Evolutionary conservation across 2,329 filamentous ascomycete species (phyloP), one percentile per base, ranked within the genome.

Genomic region (Verticillium zaregamsianum): DNA sequence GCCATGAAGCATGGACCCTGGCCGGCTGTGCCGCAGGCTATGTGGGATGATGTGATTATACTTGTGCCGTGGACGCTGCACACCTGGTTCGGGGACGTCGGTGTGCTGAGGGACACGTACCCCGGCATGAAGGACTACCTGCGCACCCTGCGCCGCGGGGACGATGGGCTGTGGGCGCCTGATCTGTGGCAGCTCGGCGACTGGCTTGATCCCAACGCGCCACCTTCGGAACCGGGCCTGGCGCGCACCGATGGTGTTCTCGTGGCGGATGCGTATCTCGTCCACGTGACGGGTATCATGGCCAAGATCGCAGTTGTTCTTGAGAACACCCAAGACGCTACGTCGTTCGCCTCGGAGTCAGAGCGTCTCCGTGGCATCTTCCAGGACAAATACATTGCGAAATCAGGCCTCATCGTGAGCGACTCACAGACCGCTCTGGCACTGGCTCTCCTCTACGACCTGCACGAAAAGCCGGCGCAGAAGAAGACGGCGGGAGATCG

Each of bases 131-230:
- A 70, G 37, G 69, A 70, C 0, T 82, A 78, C 74, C 59, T 81
- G 20, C 73, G 72, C 14, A 73, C 76, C 37, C 72, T 67, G 1
- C 68, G 70, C 7, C 71, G 66, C 33, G 61, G 60, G 0, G 3
- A 57, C 1, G 72, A 68, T 5, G 74, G 76, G 1, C 69, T 82
- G 0, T 82, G 80, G 80, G 66, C 74, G 37, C 68, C 67, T 3
- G 66, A 64, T 15, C 58, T 63, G 7, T 71, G 69, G 58, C 79
- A 82, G 62, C 73, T 74, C 23, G 73, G 80, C 37, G 80, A 83
- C 66, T 82, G 80, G 80, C 73, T 82, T 0, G 80, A 82, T 61
- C 80, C 80, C 0, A 72, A 73, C 2, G 75, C 80, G 0, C 80
- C 80, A 0, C 72, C 76, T 0, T 71, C 78, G 1, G 67, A 76